Conservation (phyloP, 768 basidiomycete genomes). For the Cystoderma amianthinum region DNA sequence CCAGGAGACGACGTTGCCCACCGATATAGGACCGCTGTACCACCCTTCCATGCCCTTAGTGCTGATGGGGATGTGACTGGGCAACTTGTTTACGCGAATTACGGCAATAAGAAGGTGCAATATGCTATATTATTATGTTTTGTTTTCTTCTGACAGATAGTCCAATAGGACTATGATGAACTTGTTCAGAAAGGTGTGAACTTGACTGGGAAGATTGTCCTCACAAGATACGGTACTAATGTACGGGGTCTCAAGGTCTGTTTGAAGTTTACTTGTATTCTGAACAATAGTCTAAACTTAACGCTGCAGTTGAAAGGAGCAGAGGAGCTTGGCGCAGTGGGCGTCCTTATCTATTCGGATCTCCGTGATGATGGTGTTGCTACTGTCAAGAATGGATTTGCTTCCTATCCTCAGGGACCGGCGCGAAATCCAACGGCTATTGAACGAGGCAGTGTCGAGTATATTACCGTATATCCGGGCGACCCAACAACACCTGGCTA, state of each 20-base stretch:
- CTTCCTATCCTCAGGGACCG: conserved; percentile 77
- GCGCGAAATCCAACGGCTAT: conserved; percentile 82
- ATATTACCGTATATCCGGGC: conserved; percentile 57
- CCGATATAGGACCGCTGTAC: conserved; percentile 58
- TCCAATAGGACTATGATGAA: conserved; percentile 35
- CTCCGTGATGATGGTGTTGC: conserved; percentile 81
- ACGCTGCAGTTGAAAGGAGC: conserved; percentile 64
- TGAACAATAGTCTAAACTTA: conserved; percentile 3
- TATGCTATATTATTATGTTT: background rate
- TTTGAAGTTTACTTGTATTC: background rate
- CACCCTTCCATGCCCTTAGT: conserved; percentile 85
- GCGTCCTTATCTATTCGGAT: conserved; percentile 79
- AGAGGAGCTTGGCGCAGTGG: conserved; percentile 75
- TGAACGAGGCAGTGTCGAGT: conserved; percentile 81
- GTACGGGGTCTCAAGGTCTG: conserved; percentile 83
- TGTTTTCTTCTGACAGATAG: background rate
- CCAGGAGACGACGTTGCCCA: conserved; percentile 67
- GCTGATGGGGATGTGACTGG: conserved; percentile 70
- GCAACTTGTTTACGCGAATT: conserved; percentile 70
- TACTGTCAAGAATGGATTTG: conserved; percentile 68
- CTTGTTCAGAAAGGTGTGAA: conserved; percentile 61
- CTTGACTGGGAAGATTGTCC: conserved; percentile 70
- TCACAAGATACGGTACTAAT: conserved; percentile 68
- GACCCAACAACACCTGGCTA: conserved; percentile 86
- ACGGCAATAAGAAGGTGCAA: conserved; percentile 57